A percentile compares a stretch with the other conserved stretches of the same genome.
Evolutionary conservation across 768 basidiomycete genomes (phyloP).

Genomic region (Phanerodontia chrysosporium): DNA sequence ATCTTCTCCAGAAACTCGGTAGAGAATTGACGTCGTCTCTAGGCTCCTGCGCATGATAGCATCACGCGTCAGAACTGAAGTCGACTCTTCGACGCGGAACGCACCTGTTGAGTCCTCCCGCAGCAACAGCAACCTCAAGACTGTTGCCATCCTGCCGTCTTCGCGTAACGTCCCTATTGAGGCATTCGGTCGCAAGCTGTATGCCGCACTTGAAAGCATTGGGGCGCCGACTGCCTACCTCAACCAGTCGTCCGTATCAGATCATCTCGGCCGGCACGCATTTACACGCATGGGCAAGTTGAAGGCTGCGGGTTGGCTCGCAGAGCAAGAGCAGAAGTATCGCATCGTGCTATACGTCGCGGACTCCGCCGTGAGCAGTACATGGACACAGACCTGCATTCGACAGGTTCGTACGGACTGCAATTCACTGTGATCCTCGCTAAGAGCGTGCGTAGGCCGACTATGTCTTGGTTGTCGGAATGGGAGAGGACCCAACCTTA

Average conservation of each 20-base stretch:
- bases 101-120: slow-evolving; percentile 58
- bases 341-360: slow-evolving; percentile 94
- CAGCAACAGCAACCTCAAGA: slow-evolving; percentile 88
- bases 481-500: slow-evolving; percentile 85
- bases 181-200: slow-evolving; percentile 85
- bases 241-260: slow-evolving; percentile 90
- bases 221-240: slow-evolving; percentile 92
- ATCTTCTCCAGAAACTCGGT: too few species aligned
- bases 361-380: slow-evolving; percentile 89
- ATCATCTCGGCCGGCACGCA: slow-evolving; percentile 89
- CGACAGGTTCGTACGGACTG: slow-evolving; percentile 59
- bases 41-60: slow-evolving; percentile 88
- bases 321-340: slow-evolving; percentile 92
- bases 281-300: slow-evolving; percentile 97
- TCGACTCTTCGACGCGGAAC: slow-evolving; percentile 58
- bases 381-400: slow-evolving; percentile 98
- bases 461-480: slow-evolving; percentile 89
- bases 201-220: slow-evolving; percentile 82
- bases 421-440: neutral
- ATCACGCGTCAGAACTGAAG: slow-evolving; percentile 80
- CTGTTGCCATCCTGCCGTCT: slow-evolving; percentile 87
- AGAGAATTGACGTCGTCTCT: neutral
- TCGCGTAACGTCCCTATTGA: slow-evolving; percentile 86
- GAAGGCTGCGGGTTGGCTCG: slow-evolving; percentile 91
- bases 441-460: slow-evolving; percentile 55